These are phyloP conservation scores for Populus ilicifolia DNA, from an alignment of 345 rosid genomes.

Conservation along the genomic window DNA sequence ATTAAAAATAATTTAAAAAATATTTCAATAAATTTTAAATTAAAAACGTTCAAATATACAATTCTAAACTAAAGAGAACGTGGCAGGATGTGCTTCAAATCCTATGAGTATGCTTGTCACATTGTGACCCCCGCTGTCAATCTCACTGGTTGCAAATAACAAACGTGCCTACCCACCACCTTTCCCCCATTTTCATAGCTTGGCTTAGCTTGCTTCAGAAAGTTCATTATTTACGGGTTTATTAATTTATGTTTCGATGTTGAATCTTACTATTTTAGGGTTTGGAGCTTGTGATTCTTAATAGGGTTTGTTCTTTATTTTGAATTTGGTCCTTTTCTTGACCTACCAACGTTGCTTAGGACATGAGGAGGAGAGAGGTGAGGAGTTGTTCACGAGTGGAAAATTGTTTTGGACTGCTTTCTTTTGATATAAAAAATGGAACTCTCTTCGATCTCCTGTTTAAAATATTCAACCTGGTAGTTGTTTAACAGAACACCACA, in stretches of 20 bases:
- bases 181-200: rapidly evolving
- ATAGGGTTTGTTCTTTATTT: no score
- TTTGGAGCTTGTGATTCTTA: no score
- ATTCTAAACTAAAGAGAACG: background rate
- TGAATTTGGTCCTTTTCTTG: background rate
- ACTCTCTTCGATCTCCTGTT: background rate
- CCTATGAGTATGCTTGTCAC: background rate
- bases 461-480: no score
- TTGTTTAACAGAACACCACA: no score
- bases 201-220: background rate
- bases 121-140: background rate
- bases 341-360: background rate
- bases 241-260: background rate
- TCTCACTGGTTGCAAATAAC: background rate
- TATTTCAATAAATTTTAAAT: no score
- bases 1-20: no score
- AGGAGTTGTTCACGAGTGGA: background rate
- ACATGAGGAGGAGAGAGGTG: no score
- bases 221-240: background rate
- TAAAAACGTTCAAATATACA: no score
- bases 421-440: background rate
- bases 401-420: background rate
- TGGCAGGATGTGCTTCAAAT: background rate
- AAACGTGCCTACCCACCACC: background rate
- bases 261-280: no score